These are phyloP conservation scores for Phytophthora nicotianae DNA, from an alignment of 352 stramenopile species.

Conservation along the genomic window DNA sequence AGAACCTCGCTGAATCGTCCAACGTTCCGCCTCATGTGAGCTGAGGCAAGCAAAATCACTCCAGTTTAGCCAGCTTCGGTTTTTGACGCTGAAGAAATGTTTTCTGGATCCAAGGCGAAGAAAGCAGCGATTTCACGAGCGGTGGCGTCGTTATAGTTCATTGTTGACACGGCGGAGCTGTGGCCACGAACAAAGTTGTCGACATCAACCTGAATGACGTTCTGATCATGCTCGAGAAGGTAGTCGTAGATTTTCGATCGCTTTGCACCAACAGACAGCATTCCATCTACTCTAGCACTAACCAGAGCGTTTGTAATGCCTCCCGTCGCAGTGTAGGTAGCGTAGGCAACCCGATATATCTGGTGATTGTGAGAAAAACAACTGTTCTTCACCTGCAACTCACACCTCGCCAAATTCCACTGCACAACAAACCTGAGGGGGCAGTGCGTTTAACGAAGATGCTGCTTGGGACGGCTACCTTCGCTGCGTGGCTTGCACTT, in stretches of 20 bases:
- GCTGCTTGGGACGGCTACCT: too few species aligned
- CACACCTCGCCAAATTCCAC: too few species aligned
- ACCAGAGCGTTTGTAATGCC: background rate
- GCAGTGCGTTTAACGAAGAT: too few species aligned
- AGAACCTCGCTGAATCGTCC: conserved; percentile 17
- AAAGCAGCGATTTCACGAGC: conserved; percentile 3
- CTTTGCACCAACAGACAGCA: conserved; percentile 16
- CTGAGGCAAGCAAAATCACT: conserved; percentile 7
- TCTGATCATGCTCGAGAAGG: conserved; percentile 22
- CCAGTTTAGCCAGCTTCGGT: conserved; percentile 7
- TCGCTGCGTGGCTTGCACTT: too few species aligned
- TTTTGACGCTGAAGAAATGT: background rate
- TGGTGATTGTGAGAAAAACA: conserved; percentile 19
- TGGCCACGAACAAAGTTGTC: conserved; percentile 22
- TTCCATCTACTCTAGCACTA: conserved; percentile 8
- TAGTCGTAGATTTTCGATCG: conserved; percentile 19
- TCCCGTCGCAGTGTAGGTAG: background rate
- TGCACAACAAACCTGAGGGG: too few species aligned
- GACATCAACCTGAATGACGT: conserved; percentile 24
- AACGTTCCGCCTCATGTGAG: conserved; percentile 13
- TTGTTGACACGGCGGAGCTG: background rate
- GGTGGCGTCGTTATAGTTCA: conserved; percentile 15
- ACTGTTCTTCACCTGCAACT: conserved; percentile 11
- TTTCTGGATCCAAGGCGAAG: background rate
- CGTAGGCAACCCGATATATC: background rate